These are phyloP conservation scores for Maudiozyma humilis DNA, from an alignment of 1,139 yeast species.

Conservation along the genomic window DNA sequence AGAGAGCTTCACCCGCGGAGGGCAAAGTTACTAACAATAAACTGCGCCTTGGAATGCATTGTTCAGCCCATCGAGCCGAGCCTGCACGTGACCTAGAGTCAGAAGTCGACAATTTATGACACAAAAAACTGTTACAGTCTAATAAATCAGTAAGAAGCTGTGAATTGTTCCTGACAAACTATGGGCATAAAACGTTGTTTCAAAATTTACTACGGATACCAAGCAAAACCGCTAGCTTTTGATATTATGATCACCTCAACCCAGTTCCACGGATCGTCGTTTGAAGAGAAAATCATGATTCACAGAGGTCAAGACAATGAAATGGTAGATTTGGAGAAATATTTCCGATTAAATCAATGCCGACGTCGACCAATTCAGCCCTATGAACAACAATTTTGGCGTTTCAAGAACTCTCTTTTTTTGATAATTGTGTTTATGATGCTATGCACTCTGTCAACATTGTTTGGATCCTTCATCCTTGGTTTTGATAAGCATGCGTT, in stretches of 20 bases:
- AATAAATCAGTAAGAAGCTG: too few relatives aligned
- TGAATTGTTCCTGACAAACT: too few relatives aligned
- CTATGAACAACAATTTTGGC: background rate
- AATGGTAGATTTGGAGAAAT: background rate
- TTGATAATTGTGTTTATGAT: background rate
- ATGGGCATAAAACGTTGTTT: too few relatives aligned
- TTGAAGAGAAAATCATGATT: too few relatives aligned
- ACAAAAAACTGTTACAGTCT: background rate
- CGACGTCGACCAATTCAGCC: too few relatives aligned
- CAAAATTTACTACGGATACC: too few relatives aligned
- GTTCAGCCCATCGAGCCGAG: background rate
- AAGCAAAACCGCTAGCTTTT: too few relatives aligned
- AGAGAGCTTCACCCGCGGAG: background rate
- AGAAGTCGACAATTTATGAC: background rate
- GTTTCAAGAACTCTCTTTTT: background rate
- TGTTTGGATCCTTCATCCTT: background rate
- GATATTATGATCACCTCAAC: too few relatives aligned
- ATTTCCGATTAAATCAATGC: too few relatives aligned
- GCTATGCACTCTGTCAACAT: background rate
- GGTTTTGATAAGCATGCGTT: background rate
- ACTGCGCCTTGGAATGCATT: background rate
- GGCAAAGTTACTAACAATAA: background rate
- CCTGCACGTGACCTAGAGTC: background rate
- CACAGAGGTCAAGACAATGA: too few relatives aligned
- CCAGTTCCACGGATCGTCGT: too few relatives aligned